These are phyloP conservation scores for Wallacemonas sp. DNA, from an alignment of 208 protist genomes.

Conservation along the genomic window DNA sequence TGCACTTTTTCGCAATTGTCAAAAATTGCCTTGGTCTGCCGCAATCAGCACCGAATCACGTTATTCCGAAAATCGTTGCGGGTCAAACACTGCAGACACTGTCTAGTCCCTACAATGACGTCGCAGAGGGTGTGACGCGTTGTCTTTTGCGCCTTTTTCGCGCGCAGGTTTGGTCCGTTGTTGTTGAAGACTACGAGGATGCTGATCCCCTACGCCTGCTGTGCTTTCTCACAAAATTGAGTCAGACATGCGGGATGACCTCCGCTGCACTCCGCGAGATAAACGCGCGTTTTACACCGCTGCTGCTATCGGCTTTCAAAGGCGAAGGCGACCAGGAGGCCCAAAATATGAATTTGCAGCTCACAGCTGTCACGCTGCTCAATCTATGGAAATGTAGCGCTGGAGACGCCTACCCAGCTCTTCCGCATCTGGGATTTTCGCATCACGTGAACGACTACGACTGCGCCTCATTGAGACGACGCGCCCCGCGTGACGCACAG, in stretches of 20 bases:
- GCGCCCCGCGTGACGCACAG: not conserved
- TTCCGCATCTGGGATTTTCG: not conserved
- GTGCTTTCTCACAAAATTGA: slow-evolving; percentile 22
- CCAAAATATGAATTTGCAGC: slow-evolving; percentile 22
- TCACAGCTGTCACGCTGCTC: slow-evolving; percentile 23
- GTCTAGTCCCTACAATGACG: not conserved
- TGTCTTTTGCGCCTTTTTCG: not conserved
- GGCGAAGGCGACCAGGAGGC: slow-evolving; percentile 14
- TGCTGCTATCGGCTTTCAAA: slow-evolving; percentile 27
- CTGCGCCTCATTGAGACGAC: not conserved
- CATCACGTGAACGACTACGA: not conserved
- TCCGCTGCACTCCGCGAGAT: slow-evolving; percentile 19
- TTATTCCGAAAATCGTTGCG: slow-evolving; percentile 19
- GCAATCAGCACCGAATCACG: not conserved
- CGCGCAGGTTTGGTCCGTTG: not conserved
- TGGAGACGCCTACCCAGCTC: not conserved
- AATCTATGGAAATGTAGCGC: not conserved
- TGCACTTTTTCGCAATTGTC: not conserved
- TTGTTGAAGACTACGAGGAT: slow-evolving; percentile 20
- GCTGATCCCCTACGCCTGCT: slow-evolving; percentile 16
- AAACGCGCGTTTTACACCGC: slow-evolving; percentile 25
- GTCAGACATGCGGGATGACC: slow-evolving; percentile 21
- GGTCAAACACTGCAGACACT: slow-evolving; percentile 14
- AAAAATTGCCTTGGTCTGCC: not conserved
- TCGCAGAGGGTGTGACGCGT: not conserved